Base-by-base conservation (phyloP, 768 basidiomycete species). In the Chalciporus chontae region DNA sequence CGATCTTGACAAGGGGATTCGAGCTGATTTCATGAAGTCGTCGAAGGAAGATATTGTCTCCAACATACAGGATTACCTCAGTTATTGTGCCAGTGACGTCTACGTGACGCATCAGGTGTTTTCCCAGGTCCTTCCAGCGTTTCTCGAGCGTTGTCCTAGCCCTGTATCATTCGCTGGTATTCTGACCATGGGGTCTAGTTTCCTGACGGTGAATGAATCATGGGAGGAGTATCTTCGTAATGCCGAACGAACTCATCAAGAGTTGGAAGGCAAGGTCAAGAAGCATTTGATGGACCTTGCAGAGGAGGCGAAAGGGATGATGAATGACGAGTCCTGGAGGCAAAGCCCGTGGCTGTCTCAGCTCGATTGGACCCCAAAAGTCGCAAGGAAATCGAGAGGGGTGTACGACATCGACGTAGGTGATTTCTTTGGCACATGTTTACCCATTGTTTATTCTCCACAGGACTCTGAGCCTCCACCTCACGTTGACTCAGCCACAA, bases 311-410 rank as follows among this genome's bases (percentile, higher is more conserved):
- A 76, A 74, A 57, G 58, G 45, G 8, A 54, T 85, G 68, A 73
- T 79, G 71, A 68, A 72, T 10, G 66, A 69, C 42, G 79, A 71
- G 26, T 67, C 63, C 43, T 92, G 84, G 87, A 79, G 75, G 63
- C 73, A 77, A 3, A 87, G 92, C 66, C 82, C 83, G 7, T 96
- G 93, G 92, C 68, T 94, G 13, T 78, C 75, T 43, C 96, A 99
- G 66, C 73, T 98, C 50, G 94, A 99, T 64, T 98, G 96, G 96
- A 85, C 90, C 1, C 90, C 90, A 1, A 97, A 98, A 67, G 73
- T 77, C 6, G 83, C 81, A 0, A 77, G 80, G 32, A 82, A 83
- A 64, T 83, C 85, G 8, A 74, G 89, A 61, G 87, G 87, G 0
- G 62, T 88, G 8, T 48, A 67, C 14, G 51, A 63, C 2, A 67